phyloP scores from a whole-genome alignment of 2,329 filamentous ascomycete genomes.

The Fusarium foetens region DNA sequence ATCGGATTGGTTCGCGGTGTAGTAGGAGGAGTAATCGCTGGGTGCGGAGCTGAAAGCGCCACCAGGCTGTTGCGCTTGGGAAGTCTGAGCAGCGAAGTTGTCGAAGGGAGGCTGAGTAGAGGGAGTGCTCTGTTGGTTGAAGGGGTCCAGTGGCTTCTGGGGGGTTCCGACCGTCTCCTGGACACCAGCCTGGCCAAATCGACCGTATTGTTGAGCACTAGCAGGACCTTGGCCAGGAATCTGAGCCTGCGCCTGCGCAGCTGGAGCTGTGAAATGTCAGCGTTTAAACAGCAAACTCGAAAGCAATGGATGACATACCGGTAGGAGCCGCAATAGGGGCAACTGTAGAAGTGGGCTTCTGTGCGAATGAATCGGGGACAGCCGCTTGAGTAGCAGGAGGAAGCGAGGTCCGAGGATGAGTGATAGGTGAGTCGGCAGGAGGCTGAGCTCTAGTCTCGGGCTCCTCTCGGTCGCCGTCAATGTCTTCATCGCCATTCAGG shows the following conservation, averaged over 20 bases:
- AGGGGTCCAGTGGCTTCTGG: conserved; percentile 89
- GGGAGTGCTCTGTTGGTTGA: conserved; percentile 75
- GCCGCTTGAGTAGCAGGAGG: conserved; percentile 74
- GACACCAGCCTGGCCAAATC: conserved; percentile 71
- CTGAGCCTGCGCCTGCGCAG: conserved; percentile 55
- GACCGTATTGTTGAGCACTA: conserved; percentile 73
- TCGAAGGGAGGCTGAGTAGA: conserved; percentile 68
- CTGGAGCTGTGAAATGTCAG: conserved; percentile 37
- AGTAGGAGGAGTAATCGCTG: conserved; percentile 86
- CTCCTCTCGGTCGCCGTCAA: conserved; percentile 94
- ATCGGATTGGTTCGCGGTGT: conserved; percentile 77
- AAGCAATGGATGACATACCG: conserved; percentile 41
- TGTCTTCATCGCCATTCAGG: conserved; percentile 85
- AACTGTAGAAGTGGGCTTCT: conserved; percentile 63
- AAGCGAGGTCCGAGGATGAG: conserved; percentile 85
- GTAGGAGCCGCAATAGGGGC: conserved; percentile 51
- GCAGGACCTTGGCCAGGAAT: conserved; percentile 60
- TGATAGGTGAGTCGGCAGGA: conserved; percentile 89
- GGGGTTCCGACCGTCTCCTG: conserved; percentile 68
- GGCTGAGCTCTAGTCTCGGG: conserved; percentile 94
- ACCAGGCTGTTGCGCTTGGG: conserved; percentile 69
- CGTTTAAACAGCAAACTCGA: neutral
- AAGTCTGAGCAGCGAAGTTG: conserved; percentile 66
- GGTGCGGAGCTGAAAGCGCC: conserved; percentile 78
- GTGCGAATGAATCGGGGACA: conserved; percentile 66